Evolutionary conservation across 148 eudicot species (phyloP).

Genomic region (Selenicereus undatus): DNA sequence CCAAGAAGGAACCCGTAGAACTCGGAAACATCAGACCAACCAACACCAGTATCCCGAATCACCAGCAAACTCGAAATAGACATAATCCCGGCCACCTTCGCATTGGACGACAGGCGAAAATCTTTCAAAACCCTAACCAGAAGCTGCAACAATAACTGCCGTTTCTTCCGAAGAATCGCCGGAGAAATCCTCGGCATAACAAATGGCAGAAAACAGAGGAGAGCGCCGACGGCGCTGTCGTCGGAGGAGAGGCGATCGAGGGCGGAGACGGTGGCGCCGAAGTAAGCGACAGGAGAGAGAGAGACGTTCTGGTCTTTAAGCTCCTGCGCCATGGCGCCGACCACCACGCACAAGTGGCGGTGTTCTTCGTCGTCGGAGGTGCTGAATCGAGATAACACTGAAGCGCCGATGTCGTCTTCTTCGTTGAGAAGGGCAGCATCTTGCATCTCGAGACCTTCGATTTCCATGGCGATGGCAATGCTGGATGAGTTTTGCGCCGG

Average conservation of each 20-base stretch:
- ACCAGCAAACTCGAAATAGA: slow-evolving; percentile 44
- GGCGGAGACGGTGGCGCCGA: slow-evolving; percentile 66
- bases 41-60: slow-evolving; percentile 30
- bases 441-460: slow-evolving; percentile 42
- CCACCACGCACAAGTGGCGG: slow-evolving; percentile 61
- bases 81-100: slow-evolving; percentile 39
- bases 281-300: slow-evolving; percentile 58
- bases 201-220: slow-evolving; percentile 47
- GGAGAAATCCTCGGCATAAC: slow-evolving; percentile 35
- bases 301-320: slow-evolving; percentile 54
- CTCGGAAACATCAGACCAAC: slow-evolving; percentile 46
- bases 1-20: slow-evolving; percentile 43
- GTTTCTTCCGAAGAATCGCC: slow-evolving; percentile 41
- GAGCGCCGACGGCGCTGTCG: slow-evolving; percentile 44
- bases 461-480: slow-evolving; percentile 12
- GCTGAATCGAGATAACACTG: slow-evolving; percentile 44
- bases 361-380: slow-evolving; percentile 43
- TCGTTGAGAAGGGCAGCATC: not conserved
- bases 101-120: slow-evolving; percentile 22
- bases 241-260: slow-evolving; percentile 43
- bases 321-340: slow-evolving; percentile 69
- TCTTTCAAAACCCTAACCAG: slow-evolving; percentile 33
- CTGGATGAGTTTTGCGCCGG: not conserved
- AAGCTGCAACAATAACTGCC: slow-evolving; percentile 35
- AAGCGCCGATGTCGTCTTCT: slow-evolving; percentile 42